phyloP scores from a whole-genome alignment of 2,329 filamentous ascomycete genomes.

The Alternaria angustiovoidea region DNA sequence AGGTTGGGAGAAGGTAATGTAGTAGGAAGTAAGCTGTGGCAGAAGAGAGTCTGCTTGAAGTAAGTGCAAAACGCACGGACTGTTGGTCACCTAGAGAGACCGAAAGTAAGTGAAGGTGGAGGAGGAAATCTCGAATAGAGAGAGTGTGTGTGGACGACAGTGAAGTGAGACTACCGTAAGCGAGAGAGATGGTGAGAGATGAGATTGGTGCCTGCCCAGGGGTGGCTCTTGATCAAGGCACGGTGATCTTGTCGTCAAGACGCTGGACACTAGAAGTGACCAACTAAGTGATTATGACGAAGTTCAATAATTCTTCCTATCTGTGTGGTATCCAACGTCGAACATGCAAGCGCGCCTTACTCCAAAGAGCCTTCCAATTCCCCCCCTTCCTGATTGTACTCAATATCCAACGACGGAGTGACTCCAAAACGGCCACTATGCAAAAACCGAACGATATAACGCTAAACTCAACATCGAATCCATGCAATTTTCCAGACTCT shows the following conservation, averaged over 20 bases:
- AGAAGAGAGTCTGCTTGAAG: no score
- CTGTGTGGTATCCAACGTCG: slow-evolving; percentile 10
- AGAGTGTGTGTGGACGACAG: not conserved
- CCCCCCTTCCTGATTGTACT: not conserved
- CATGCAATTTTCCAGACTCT: slow-evolving; percentile 5
- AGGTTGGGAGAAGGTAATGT: no score
- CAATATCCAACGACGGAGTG: slow-evolving; percentile 2
- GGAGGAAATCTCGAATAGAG: not conserved
- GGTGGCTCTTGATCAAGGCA: not conserved
- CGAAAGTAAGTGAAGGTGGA: not conserved
- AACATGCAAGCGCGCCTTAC: slow-evolving; percentile 5
- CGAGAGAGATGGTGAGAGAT: not conserved
- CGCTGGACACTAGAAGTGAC: not conserved
- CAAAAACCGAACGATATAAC: slow-evolving; percentile 9
- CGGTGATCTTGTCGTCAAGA: not conserved
- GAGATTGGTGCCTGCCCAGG: not conserved
- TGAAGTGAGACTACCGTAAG: not conserved
- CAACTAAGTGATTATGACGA: not conserved
- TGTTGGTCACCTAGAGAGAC: not conserved
- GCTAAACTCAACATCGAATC: slow-evolving; percentile 2
- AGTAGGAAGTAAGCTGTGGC: no score
- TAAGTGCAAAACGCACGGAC: no score
- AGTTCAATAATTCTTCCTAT: slow-evolving; percentile 1
- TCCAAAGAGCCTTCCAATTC: slow-evolving; percentile 2
- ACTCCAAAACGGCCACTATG: slow-evolving; percentile 12